A percentile compares a stretch with the other conserved stretches of the same genome.
Conservation (phyloP, 148 eudicot species). For the Silene conica region DNA sequence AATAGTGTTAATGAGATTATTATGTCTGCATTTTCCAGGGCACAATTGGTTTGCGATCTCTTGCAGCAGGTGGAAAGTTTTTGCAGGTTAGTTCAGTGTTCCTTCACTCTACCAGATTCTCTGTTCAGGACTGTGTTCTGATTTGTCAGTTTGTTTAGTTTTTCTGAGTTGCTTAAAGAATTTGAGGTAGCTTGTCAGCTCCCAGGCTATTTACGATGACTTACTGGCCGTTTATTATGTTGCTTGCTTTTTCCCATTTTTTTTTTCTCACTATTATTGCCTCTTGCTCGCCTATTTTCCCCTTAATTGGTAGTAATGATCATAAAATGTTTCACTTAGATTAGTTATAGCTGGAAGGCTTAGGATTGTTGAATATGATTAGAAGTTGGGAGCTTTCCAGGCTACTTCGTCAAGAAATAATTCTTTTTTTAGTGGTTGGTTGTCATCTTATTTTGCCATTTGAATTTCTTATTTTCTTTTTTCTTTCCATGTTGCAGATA, state of each 20-base stretch:
- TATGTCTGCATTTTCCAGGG: conserved; percentile 41
- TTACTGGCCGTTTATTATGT: not conserved
- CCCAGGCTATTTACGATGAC: not conserved
- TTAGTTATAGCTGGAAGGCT: not conserved
- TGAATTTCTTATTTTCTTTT: not conserved
- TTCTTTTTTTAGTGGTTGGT: not conserved
- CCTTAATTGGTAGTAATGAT: not conserved
- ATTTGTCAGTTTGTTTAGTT: not conserved
- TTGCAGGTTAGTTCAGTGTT: conserved; percentile 62
- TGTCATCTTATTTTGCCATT: not conserved
- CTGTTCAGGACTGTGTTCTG: not conserved
- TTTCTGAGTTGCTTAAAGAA: not conserved
- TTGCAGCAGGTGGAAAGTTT: conserved; percentile 97
- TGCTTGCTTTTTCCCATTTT: not conserved
- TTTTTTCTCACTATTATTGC: not conserved
- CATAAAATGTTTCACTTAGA: not conserved
- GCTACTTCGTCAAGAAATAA: not conserved
- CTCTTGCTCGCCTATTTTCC: not conserved
- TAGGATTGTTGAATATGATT: not conserved
- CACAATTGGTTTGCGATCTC: conserved; percentile 86
- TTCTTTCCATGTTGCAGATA: conserved; percentile 53
- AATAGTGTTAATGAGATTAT: not conserved
- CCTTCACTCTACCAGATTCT: not conserved
- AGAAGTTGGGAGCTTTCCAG: not conserved
- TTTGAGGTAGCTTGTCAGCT: not conserved